Evolutionary conservation across 129 eudicot species (phyloP), one percentile per base, ranked within the genome.

Genomic region (Escallonia rubra): DNA sequence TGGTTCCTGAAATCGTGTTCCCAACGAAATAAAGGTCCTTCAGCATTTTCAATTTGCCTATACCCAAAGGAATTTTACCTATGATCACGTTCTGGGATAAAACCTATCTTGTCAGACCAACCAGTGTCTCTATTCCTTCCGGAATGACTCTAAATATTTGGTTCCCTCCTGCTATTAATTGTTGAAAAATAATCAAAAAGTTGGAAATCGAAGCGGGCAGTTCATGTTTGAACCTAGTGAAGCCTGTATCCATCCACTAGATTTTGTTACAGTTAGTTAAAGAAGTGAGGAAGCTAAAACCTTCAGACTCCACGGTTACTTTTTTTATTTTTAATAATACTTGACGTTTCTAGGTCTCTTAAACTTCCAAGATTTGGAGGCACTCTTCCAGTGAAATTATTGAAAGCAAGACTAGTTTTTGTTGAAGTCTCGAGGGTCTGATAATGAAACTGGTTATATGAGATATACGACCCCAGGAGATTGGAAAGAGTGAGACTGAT

Each of bases 401-500:
- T 57, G 8, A 4, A 3, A 4, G 0, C 61, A n/a, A 57, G 16
- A 41, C 3, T 7, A 16, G 23, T 10, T 5, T 41, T 5, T 41
- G 4, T 41, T 41, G 16, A 39, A 61, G 50, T 11, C 50, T 43
- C 43, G 66, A 41, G 34, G 50, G 1, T 61, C 41, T 3, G 49
- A 41, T 52, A 52, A 52, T 7, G 57, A 11, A 52, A 2, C 13
- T 2, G 11, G 57, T 61, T 61, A 2, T 11, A 13, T 41, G 34
- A 5, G 3, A 43, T 13, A 12, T 2, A 3, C 7, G 16, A 15
- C 23, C n/a, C n/a, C 40, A 13, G 23, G 23, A 61, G 66, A 11
- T 61, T 61, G 11, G 66, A 50, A 61, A 61, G 66, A 9, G 50
- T 41, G 13, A 61, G 13, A 4, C 66, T 23, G 5, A 61, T 41